Base-by-base conservation (phyloP, 1,284 basidiomycete genomes). In the Crocinoboletus sp. region DNA sequence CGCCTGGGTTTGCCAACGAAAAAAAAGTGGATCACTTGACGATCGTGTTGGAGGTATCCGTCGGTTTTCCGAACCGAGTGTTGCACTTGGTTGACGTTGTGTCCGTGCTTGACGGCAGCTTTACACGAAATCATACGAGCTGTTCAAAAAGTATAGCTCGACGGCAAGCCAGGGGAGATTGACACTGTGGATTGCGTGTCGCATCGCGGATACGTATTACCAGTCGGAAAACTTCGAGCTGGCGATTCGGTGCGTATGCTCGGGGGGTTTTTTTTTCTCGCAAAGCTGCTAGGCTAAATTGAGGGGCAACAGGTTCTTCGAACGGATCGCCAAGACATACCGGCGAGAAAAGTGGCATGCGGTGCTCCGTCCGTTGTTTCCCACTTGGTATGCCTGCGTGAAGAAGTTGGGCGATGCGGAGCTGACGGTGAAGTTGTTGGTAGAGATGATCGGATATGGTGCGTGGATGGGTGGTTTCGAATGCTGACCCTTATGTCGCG, bases 81-180 rank as follows among this genome's bases (percentile, higher is more conserved):
- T 9, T n/a, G 2, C 10, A n/a, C 30, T 15, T 17, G 9, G n/a
- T 11, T 50, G 36, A 51, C 28, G 7, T 17, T 7, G 12, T 10
- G 19, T 28, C 7, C 12, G n/a, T 33, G 28, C 35, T 24, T 6
- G 22, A 17, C 27, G 16, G n/a, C 46, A 93, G 88, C 74, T 96
- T 1, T 93, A 91, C 58, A 94, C 89, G 1, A 90, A 93, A 59
- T 77, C 94, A 1, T 94, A 95, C 61, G 87, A 94, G 53, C 64
- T 91, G 9, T 91, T 95, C 71, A 94, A 93, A 67, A 84, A 80
- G 52, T 76, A 85, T 56, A 72, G 69, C 29, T 65, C 75, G 34
- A 61, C 61, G 52, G 42, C 52, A 25, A 72, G 70, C 25, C 80
- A 86, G 49, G 80, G 80, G 2, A 79, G 91, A 5, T 69, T 91